Conservation (phyloP, 1,284 basidiomycete species). For the Ganoderma lucidum region DNA sequence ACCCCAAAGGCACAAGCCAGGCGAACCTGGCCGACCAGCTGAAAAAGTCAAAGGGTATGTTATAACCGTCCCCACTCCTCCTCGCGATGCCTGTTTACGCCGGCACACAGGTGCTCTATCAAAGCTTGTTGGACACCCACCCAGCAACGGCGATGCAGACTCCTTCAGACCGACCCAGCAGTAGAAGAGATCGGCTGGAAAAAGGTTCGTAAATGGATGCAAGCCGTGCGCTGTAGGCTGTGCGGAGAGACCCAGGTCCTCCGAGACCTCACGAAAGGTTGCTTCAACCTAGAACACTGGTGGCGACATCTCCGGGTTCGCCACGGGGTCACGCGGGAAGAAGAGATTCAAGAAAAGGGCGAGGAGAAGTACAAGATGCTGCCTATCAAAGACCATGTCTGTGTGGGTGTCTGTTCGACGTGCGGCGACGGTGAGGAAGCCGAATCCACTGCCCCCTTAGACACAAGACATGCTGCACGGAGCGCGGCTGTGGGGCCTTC, state of each 20-base stretch:
- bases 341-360: constrained; percentile 3
- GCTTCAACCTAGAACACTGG: constrained; percentile 9
- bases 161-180: not conserved
- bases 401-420: not conserved
- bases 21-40: not conserved
- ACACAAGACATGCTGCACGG: not conserved
- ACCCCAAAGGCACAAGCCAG: not conserved
- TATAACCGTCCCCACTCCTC: not conserved
- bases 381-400: constrained; percentile 4
- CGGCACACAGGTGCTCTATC: not conserved
- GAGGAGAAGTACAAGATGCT: not conserved
- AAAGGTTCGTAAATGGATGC: not conserved
- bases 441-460: not conserved
- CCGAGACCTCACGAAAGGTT: not conserved
- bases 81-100: not conserved
- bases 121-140: not conserved
- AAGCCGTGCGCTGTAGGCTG: not conserved
- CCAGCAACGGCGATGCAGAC: not conserved
- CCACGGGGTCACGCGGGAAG: not conserved
- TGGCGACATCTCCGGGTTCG: not conserved
- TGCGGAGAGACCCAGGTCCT: not conserved
- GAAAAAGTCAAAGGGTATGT: not conserved
- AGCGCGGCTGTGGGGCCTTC: not conserved
- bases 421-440: not conserved
- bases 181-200: constrained; percentile 4